Evolutionary conservation across 441 rosid genomes (phyloP), one percentile per base, ranked within the genome.

Genomic region (Populus hybrid): DNA sequence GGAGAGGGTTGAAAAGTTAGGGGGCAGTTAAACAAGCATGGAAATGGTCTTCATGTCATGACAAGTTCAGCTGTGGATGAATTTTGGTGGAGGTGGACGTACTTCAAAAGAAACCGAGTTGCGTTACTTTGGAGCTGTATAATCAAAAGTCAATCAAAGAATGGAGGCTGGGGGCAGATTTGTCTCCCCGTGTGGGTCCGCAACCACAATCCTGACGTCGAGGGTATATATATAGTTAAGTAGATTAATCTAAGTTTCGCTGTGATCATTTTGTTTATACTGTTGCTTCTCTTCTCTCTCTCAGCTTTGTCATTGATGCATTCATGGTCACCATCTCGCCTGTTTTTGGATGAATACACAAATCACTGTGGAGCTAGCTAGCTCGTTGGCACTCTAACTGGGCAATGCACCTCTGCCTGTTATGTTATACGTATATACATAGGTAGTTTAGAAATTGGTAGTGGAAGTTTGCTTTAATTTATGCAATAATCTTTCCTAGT

Each of bases 71-170:
- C 6, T 6, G 1, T 26, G 36, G 3, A 63, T 36, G 12, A 8
- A 24, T 38, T 66, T 66, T 34, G n/a, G 35, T 1, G 70, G 75
- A 67, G 67, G 75, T 59, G 74, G 40, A n/a, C n/a, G n/a, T n/a
- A 46, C 21, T 63, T 79, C 89, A 83, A 84, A 85, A 82, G 87
- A 88, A 80, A 74, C 85, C 71, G 90, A 85, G 75, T 80, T 79
- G 72, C 88, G 84, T 88, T 86, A 78, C 84, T 80, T 74, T 75
- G 61, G 72, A 65, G 59, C 14, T 14, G 73, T 9, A 20, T 30
- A 30, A 20, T 21, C 7, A 20, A 68, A 30, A 12, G 71, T 34
- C 42, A 11, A 68, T 30, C 71, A 12, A 11, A 59, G 61, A 59
- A 38, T 63, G 63, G 78, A 50, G 59, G 59, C 7, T 16, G 7